Base-by-base conservation (phyloP, 345 rosid genomes). In the Populus nigra region DNA sequence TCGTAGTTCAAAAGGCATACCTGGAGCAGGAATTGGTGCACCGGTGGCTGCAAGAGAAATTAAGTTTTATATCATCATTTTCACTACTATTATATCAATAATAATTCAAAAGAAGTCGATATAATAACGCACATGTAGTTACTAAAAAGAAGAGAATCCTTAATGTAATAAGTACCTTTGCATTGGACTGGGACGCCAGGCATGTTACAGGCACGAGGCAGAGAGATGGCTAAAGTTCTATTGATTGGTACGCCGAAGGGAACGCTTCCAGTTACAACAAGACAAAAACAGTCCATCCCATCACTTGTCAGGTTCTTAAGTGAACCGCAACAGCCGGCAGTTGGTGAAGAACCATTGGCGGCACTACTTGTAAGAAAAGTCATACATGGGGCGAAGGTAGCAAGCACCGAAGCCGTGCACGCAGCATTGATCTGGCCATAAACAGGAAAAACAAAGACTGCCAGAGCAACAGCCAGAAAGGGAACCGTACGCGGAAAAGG, bases 201-300 rank as follows among this genome's bases (percentile, higher is more conserved):
- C 96, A 90, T 90, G 87, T 91, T 93, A 76, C 98, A 93, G 53
- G 96, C 91, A 0, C 89, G 91, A 8, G 99, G 98, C 50, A 95
- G 98, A 62, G 92, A 86, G 74, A 95, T 79, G 38, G 96, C 97
- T 22, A 93, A 89, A 74, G 89, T 85, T 59, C 93, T 88, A 81
- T 91, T 93, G 85, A 93, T 79, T 1, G 98, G 97, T 23, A 92
- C 15, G 36, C 77, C 88, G 72, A 95, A 88, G 1, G 99, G 98
- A 71, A 93, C 85, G 77, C 76, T 81, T 66, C 89, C 98, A 0
- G 90, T 90, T 3, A 84, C 88, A 74, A 93, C 72, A 38, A 90
- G 92, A 87, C 98, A 95, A 3, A 87, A 47, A 82, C 99, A 95
- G 74, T 87, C 91, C 89, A 85, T 81, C 74, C 97, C 86, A 25